Conservation (phyloP, 495 filamentous ascomycete species). For the Penicillium dipodomyicola region DNA sequence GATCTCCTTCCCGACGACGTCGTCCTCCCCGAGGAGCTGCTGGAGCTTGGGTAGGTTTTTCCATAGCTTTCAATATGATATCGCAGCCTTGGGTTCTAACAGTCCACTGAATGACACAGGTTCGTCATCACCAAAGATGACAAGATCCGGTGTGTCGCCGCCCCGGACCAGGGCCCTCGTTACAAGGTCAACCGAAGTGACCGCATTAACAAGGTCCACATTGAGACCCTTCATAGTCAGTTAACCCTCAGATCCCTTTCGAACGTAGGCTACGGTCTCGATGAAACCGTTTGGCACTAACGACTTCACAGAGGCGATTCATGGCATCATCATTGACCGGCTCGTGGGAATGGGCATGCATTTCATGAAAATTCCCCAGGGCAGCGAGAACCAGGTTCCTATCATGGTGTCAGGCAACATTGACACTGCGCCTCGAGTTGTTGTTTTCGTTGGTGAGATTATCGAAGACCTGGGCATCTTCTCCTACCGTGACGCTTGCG, state of each 20-base stretch:
- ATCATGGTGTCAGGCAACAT: conserved; percentile 65
- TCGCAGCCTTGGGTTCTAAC: not conserved
- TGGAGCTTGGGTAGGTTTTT: conserved; percentile 62
- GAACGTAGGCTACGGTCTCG: not conserved
- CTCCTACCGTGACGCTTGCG: conserved; percentile 61
- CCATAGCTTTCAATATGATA: not conserved
- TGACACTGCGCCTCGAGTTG: conserved; percentile 55
- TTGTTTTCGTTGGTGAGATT: conserved; percentile 72
- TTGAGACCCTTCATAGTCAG: conserved; percentile 67
- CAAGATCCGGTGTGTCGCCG: conserved; percentile 64
- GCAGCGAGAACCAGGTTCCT: conserved; percentile 55
- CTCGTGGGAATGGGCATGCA: conserved; percentile 13
- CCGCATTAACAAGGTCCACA: conserved; percentile 67
- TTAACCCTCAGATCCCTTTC: not conserved
- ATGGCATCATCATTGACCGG: not conserved
- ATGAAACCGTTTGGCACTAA: not conserved
- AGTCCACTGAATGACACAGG: conserved; percentile 35
- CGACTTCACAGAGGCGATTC: not conserved
- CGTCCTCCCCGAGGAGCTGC: conserved; percentile 58
- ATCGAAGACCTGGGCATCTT: conserved; percentile 72
- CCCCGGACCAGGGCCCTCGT: conserved; percentile 66
- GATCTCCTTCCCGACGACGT: conserved; percentile 69
- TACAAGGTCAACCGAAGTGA: conserved; percentile 68
- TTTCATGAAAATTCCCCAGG: conserved; percentile 57
- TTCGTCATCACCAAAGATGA: conserved; percentile 70